Base-by-base conservation (phyloP, 495 filamentous ascomycete genomes). In the Penicillium argentinense region DNA sequence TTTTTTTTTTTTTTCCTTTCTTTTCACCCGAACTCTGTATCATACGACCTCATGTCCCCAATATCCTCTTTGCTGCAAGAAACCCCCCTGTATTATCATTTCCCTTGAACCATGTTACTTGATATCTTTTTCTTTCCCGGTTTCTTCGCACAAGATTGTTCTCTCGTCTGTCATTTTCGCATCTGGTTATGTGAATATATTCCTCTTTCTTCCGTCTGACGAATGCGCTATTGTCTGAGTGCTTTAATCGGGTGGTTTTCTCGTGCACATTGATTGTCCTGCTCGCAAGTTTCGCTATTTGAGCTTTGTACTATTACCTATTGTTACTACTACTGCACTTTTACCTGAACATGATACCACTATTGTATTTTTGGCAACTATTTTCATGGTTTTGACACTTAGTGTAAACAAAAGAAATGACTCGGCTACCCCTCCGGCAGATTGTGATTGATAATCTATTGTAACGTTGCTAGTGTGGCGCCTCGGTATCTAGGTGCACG, bases 101-200 rank as follows among this genome's bases (percentile, higher is more conserved):
- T 14, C 5, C 25, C 23, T 47, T 32, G 49, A 21, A 23, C 38
- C 26, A 44, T 16, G 21, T 42, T 34, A 26, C 36, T 28, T 23
- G 42, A 40, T 48, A 39, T 44, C 21, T 36, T 47, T 47, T 28
- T 47, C 38, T 39, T 25, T 30, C 32, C 38, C 28, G 12, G 21
- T 19, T 41, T 39, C 14, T 41, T 42, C 29, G n/a, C 13, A 19
- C 36, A n/a, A 29, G 36, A 30, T 26, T 27, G 45, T 32, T 47
- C 17, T 36, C 17, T 14, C 34, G 24, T 46, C 41, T 34, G 30
- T 23, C 30, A 16, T 43, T 42, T 46, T 60, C 50, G 46, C 48
- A 46, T 54, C 62, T 57, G 61, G 48, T 26, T 59, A 60, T 67
- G 62, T 56, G 45, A 53, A 50, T 56, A 49, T 49, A 17, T 53